Evolutionary conservation across 2,329 filamentous ascomycete species (phyloP).

Genomic region (Cladosporium oxysporum): DNA sequence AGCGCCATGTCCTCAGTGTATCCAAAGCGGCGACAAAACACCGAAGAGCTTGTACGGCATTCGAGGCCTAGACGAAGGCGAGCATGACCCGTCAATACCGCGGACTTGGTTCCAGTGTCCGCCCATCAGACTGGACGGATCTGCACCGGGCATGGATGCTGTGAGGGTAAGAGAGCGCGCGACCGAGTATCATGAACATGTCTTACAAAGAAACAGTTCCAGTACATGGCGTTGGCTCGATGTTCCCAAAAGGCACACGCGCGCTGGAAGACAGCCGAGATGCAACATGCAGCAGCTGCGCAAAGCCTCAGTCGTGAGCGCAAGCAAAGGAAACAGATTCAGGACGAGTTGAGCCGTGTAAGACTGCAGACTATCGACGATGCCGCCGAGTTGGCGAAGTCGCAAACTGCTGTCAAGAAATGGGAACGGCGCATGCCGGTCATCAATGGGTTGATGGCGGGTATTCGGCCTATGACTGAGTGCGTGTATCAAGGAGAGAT

Average conservation of each 20-base stretch:
- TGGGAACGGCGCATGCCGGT: constrained; percentile 37
- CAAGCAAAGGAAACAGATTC: constrained; percentile 26
- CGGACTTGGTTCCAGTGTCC: constrained; percentile 46
- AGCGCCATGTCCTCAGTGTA: constrained; percentile 50
- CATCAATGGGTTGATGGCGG: constrained; percentile 40
- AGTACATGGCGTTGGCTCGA: constrained; percentile 44
- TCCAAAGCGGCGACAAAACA: constrained; percentile 36
- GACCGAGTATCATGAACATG: background rate
- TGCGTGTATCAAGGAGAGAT: constrained; percentile 24
- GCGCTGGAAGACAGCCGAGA: constrained; percentile 28
- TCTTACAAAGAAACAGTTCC: constrained; percentile 44
- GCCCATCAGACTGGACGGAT: constrained; percentile 44
- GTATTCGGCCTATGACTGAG: constrained; percentile 38
- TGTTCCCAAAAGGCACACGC: constrained; percentile 34
- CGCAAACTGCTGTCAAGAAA: constrained; percentile 32
- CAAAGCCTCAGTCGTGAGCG: constrained; percentile 30
- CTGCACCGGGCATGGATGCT: constrained; percentile 43
- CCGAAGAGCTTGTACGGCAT: constrained; percentile 47
- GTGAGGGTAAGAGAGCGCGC: constrained; percentile 39
- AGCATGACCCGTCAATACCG: constrained; percentile 48
- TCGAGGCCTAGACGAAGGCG: constrained; percentile 44
- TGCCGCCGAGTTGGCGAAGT: constrained; percentile 28
- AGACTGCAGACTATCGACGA: constrained; percentile 17
- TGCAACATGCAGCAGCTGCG: constrained; percentile 29
- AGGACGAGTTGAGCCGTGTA: constrained; percentile 27